Conservation (phyloP, 176 grass and related monocot genomes). For the Urochloa ruziziensis region DNA sequence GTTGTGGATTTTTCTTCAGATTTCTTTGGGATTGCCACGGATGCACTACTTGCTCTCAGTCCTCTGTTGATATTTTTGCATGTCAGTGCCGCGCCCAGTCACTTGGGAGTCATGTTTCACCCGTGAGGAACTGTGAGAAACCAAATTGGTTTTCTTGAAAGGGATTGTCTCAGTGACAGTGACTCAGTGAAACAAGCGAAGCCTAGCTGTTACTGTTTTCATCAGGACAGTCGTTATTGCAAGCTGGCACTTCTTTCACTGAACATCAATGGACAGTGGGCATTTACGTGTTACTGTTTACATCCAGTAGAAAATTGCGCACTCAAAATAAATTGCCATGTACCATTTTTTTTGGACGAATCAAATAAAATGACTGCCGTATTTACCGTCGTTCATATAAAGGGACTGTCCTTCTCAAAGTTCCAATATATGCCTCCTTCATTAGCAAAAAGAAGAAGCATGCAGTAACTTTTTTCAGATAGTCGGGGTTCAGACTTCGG, state of each 20-base stretch:
- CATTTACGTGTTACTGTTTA: neutral
- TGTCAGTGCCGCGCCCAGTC: neutral
- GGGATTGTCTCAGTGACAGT: neutral
- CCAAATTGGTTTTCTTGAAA: neutral
- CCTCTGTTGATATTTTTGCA: slow-evolving; percentile 2
- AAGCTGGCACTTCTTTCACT: neutral
- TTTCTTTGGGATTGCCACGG: neutral
- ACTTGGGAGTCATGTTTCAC: neutral
- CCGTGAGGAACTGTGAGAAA: neutral
- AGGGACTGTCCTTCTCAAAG: neutral
- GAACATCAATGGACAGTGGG: neutral
- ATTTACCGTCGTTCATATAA: neutral
- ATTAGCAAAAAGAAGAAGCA: neutral
- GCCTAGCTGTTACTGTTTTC: no score
- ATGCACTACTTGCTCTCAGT: neutral
- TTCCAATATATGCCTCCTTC: no score
- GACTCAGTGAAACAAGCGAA: neutral
- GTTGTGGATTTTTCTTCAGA: slow-evolving; percentile 29
- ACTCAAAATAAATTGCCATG: neutral
- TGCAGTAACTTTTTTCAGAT: neutral
- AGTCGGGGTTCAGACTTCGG: neutral
- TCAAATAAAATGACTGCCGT: neutral
- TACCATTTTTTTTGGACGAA: neutral
- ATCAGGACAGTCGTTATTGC: neutral
- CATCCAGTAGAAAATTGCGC: neutral